These are phyloP conservation scores for Hylodesmum podocarpum DNA, from an alignment of 306 rosid genomes.

Conservation along the genomic window DNA sequence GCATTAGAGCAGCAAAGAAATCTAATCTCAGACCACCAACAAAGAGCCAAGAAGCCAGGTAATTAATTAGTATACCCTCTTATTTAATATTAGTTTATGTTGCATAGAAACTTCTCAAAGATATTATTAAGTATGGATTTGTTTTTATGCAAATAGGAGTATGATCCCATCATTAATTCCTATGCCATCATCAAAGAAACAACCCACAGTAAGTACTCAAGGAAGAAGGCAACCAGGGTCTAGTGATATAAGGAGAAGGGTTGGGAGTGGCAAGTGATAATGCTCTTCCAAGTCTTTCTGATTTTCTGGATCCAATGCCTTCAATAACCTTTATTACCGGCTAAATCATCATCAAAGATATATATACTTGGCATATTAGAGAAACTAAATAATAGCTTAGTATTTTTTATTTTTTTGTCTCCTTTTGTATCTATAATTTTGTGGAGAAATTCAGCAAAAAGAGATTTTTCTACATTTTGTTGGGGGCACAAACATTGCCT, in stretches of 20 bases:
- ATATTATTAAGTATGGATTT: constrained; percentile 9
- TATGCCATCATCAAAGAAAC: constrained; percentile 56
- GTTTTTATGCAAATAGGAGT: constrained; percentile 45
- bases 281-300: not conserved
- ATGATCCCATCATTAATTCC: constrained; percentile 81
- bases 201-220: constrained; percentile 37
- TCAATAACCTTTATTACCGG: not conserved
- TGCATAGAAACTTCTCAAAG: not conserved
- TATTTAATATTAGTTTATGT: not conserved
- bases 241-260: constrained; percentile 54
- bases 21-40: constrained; percentile 36
- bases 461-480: constrained; percentile 2
- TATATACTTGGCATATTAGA: not conserved
- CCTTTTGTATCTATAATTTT: constrained; percentile 36
- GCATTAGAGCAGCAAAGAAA: constrained; percentile 53
- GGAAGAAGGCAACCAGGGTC: constrained; percentile 44
- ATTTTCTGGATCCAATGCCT: constrained; percentile 13
- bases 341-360: not conserved
- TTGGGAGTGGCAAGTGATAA: constrained; percentile 55
- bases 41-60: constrained; percentile 64
- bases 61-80: constrained; percentile 9
- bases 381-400: not conserved
- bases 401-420: not conserved
- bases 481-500: constrained; percentile 42
- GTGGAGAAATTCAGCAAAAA: constrained; percentile 22